These are phyloP conservation scores for Saccharomycopsis synnaedendra DNA, from an alignment of 805 yeast genomes.

Conservation along the genomic window DNA sequence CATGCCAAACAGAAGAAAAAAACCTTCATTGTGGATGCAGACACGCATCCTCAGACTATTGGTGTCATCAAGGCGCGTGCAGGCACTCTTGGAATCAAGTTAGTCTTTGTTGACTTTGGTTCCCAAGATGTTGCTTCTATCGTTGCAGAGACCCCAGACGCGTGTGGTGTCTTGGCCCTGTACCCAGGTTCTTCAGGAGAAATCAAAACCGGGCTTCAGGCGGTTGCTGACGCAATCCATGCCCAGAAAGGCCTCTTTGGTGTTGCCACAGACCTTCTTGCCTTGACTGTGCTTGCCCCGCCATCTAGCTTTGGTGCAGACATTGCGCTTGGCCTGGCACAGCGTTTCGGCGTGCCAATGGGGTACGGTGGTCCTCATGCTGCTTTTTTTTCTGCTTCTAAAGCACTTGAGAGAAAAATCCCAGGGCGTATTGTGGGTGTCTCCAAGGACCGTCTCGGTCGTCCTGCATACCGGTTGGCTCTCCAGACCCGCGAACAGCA, in stretches of 20 bases:
- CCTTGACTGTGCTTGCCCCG: conserved; percentile 74
- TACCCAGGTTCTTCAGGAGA: conserved; percentile 86
- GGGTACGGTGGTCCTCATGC: conserved; percentile 99
- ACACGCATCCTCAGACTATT: conserved; percentile 77
- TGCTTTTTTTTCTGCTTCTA: conserved; percentile 86
- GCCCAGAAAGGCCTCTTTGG: conserved; percentile 62
- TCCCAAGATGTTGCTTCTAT: conserved; percentile 17
- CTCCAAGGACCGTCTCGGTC: conserved; percentile 83
- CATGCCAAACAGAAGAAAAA: conserved; percentile 53
- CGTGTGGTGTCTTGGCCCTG: conserved; percentile 80
- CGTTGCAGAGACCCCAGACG: conserved; percentile 34
- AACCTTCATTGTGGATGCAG: conserved; percentile 60
- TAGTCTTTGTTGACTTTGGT: conserved; percentile 19
- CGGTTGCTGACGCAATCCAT: conserved; percentile 58
- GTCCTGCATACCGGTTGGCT: conserved; percentile 83
- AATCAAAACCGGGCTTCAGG: conserved; percentile 36
- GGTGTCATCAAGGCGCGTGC: conserved; percentile 77
- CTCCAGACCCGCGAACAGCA: conserved; percentile 98
- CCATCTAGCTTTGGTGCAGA: conserved; percentile 87
- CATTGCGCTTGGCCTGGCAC: conserved; percentile 84
- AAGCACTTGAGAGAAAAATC: conserved; percentile 74
- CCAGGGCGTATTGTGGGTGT: conserved; percentile 96
- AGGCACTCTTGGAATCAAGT: conserved; percentile 52
- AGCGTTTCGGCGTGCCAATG: conserved; percentile 94
- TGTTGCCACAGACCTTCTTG: conserved; percentile 87